Base-by-base conservation (phyloP, 78 protist genomes). In the Carpediemonas membranifera region DNA sequence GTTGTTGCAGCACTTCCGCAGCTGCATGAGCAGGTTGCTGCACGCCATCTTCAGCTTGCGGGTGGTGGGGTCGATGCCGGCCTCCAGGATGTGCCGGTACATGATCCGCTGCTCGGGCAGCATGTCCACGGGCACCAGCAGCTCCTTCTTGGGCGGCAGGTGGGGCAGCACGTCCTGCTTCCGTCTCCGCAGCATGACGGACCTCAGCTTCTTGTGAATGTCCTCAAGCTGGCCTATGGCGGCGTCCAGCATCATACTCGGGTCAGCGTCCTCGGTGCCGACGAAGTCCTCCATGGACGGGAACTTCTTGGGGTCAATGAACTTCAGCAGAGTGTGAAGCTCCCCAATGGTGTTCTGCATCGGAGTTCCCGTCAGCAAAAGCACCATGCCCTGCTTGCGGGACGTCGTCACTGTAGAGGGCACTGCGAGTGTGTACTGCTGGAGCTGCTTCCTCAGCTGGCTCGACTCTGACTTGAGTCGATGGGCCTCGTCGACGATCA, bases 401-500 rank as follows among this genome's bases (percentile, higher is more conserved):
- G n/a, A n/a, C n/a, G n/a, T n/a, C n/a, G n/a, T n/a, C 41, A 65
- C 68, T 47, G 37, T 35, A 2, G 88, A 66, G 37, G 90, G 79
- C 58, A 41, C 44, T 15, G 95, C 80, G 43, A 85, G 31, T 62
- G 92, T 92, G 88, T 94, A n/a, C n/a, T n/a, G n/a, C n/a, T n/a
- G n/a, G n/a, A n/a, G n/a, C n/a, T n/a, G n/a, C n/a, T n/a, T n/a
- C n/a, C n/a, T n/a, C n/a, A n/a, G n/a, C n/a, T n/a, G n/a, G n/a
- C n/a, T n/a, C n/a, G n/a, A n/a, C n/a, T n/a, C n/a, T n/a, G n/a
- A 94, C 82, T 96, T 96, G 58, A 96, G 80, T 16, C 95, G 77
- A 66, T 94, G 98, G 18, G 96, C 98, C 83, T 96, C 99, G 74
- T 96, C 98, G 62, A 94, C 69, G 36, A 94, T 69, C 19, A 94